Percentiles rank a stretch among this genome's conserved stretches.
Conservation (phyloP, 2,329 filamentous ascomycete genomes). For the Magnaporthiopsis rhizophila region DNA sequence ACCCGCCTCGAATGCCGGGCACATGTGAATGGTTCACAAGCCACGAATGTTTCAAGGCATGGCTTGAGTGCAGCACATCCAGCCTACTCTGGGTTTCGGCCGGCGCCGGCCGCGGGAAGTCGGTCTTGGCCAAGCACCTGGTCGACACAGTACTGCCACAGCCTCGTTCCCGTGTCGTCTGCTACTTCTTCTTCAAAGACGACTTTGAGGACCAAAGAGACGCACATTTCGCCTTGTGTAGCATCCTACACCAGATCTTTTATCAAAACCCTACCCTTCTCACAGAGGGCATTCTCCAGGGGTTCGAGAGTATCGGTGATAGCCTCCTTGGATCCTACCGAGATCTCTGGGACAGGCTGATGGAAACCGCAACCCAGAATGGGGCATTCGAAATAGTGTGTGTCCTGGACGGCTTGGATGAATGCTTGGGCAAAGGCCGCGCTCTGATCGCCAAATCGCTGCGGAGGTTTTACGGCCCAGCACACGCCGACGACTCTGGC, state of each 20-base stretch:
- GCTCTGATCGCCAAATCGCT: not conserved
- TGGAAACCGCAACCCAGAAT: not conserved
- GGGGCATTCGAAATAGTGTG: constrained; percentile 4
- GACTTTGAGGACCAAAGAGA: not conserved
- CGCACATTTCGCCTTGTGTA: not conserved
- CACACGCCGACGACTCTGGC: not conserved
- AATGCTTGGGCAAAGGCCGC: not conserved
- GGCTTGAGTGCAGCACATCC: not conserved
- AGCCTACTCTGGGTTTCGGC: constrained; percentile 10
- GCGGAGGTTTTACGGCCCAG: not conserved
- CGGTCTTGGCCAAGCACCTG: constrained; percentile 6
- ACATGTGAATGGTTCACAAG: constrained; percentile 10
- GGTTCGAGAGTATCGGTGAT: not conserved
- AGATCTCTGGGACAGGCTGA: not conserved
- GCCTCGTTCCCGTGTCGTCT: not conserved
- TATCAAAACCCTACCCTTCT: not conserved
- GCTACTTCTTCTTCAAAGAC: not conserved
- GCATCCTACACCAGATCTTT: not conserved
- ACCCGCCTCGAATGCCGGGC: not conserved
- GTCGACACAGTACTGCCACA: not conserved
- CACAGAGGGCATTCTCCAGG: not conserved
- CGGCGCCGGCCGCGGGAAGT: constrained; percentile 8
- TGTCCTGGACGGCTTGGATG: not conserved
- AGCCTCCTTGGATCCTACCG: not conserved
- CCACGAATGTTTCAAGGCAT: not conserved